Evolutionary conservation across 108 stramenopile species (phyloP), one percentile per base, ranked within the genome.

Genomic region (Pseudonitzschia delicatissima): DNA sequence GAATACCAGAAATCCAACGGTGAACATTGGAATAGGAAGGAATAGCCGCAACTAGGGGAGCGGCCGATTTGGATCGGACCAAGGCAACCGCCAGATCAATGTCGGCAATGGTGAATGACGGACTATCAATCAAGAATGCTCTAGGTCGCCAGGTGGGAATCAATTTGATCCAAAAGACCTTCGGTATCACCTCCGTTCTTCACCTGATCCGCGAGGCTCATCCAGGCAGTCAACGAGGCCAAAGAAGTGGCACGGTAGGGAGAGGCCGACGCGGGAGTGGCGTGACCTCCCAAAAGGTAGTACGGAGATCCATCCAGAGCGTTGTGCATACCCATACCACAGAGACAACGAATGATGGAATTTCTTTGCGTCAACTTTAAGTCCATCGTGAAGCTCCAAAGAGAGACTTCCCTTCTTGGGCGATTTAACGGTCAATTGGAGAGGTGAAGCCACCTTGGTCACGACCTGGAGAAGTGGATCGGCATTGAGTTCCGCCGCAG

Each of bases 161-260:
- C 71, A 44, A 93, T 57, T 49, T 80, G 77, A 9, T 57, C 39
- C 44, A 80, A 52, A 26, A 58, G 59, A 34, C 62, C 69, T 32
- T 40, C 61, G 13, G 68, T 53, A 26, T 12, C 45, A 36, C 47
- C 55, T 11, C 34, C 50, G n/a, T 29, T 44, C 13, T 78, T 74
- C 13, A 84, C 53, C 11, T 77, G 72, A 39, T 77, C 77, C 1
- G 87, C 91, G 15, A 90, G 73, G 36, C 79, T 79, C 88, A 90
- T 88, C 88, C 88, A 93, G 44, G 75, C 78, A 32, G 83, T 74
- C 26, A 90, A 72, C n/a, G 75, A 76, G 7, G 88, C 85, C 70
- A 88, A 52, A 21, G 84, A 86, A 53, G 85, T 52, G 39, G 82
- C 77, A 36, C 62, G 58, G 23, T 50, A 26, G 4, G 84, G 78